phyloP scores from a whole-genome alignment of 2,329 filamentous ascomycete genomes.

The Chaetomium strumarium region DNA sequence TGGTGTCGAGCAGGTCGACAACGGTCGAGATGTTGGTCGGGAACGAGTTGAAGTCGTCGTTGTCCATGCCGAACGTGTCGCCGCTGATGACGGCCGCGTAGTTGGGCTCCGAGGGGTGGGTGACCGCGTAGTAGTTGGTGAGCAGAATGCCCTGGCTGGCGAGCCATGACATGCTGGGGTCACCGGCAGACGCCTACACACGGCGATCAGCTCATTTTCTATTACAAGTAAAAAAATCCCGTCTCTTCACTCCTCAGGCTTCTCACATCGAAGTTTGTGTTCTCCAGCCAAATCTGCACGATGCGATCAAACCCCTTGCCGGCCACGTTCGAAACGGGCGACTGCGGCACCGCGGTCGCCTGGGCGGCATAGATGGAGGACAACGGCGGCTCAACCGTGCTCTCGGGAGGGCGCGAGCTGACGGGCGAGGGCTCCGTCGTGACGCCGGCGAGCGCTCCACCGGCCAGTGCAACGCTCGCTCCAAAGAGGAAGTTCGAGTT shows the following conservation, averaged over 20 bases:
- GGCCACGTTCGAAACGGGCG: constrained; percentile 57
- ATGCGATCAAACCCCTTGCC: constrained; percentile 70
- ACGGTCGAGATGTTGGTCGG: constrained; percentile 59
- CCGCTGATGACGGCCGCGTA: constrained; percentile 64
- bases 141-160: constrained; percentile 58
- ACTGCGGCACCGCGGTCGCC: constrained; percentile 55
- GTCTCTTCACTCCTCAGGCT: too few relatives aligned
- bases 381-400: background rate
- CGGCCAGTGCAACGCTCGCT: background rate
- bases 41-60: constrained; percentile 57
- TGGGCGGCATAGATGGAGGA: constrained; percentile 36
- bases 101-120: constrained; percentile 71
- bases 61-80: constrained; percentile 67
- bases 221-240: too few relatives aligned
- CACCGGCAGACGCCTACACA: background rate
- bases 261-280: constrained; percentile 61
- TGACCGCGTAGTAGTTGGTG: constrained; percentile 54
- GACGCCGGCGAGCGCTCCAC: background rate
- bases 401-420: background rate
- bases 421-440: background rate
- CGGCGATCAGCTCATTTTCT: background rate
- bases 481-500: background rate
- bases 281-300: constrained; percentile 71
- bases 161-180: constrained; percentile 50
- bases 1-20: constrained; percentile 62